Evolutionary conservation across 2,329 filamentous ascomycete genomes (phyloP), one percentile per base, ranked within the genome.

Genomic region (Colletotrichum somersetense): DNA sequence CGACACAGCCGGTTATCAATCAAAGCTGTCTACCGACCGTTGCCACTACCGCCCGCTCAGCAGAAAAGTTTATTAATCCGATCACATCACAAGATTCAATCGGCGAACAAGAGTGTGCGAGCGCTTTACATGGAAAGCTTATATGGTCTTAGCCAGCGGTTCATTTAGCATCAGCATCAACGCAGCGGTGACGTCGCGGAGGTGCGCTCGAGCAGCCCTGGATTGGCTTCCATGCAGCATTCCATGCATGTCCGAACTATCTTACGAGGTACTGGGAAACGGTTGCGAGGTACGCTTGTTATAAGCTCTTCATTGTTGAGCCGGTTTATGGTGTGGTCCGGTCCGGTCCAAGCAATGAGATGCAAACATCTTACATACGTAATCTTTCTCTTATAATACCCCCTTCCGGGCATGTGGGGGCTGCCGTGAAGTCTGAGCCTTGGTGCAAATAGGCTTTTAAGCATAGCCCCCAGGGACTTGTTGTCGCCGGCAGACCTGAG

Each of bases 201-300:
- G 44, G 20, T 18, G 12, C 35, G 14, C n/a, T 30, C 16, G 33
- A 8, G 5, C 16, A 23, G 55, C 44, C 26, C 23, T 11, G 35
- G 16, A n/a, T 3, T 8, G 8, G 61, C 55, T 72, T 72, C 70
- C 20, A 70, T 56, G 66, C 66, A 69, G 44, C 6, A 26, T 69
- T 72, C 69, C 18, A 55, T n/a, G 35, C 52, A 67, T 42, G 16
- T 69, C 55, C 46, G 26, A 40, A 26, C 23, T n/a, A 30, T 42
- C 18, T 50, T 65, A 40, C 55, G 42, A 38, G 26, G 20, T 40
- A n/a, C 11, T 26, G 46, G 46, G 65, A 59, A 20, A 64, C 53
- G 30, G 35, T 38, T 63, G 67, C 58, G 63, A 46, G 18, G 44
- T 14, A 10, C 53, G 20, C 7, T 12, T 44, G 38, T 38, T 52